These are phyloP conservation scores for Scheffersomyces stipitis DNA, from an alignment of 805 yeast species.

Conservation along the genomic window DNA sequence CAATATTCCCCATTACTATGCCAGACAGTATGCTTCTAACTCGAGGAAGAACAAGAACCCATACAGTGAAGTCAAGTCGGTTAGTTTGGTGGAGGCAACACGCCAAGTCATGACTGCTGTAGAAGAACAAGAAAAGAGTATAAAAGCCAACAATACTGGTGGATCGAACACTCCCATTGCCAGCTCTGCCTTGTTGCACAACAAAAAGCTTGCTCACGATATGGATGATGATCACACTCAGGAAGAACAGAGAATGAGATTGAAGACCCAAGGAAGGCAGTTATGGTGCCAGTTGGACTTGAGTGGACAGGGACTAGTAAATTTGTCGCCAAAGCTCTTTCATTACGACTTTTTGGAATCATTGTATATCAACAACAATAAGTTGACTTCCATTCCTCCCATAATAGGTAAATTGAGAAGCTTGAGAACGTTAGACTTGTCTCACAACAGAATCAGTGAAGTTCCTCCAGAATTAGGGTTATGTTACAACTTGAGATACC, in stretches of 20 bases:
- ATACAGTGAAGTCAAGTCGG: conserved; percentile 36
- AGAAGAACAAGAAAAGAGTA: conserved; percentile 45
- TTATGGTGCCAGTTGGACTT: conserved; percentile 93
- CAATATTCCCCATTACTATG: conserved; percentile 74
- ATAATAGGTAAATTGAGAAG: conserved; percentile 67
- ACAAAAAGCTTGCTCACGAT: conserved; percentile 42
- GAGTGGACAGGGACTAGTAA: conserved; percentile 81
- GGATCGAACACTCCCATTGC: conserved; percentile 27
- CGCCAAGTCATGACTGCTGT: conserved; percentile 32
- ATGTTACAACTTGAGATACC: conserved; percentile 73
- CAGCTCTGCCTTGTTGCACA: conserved; percentile 34
- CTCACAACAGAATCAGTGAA: conserved; percentile 67
- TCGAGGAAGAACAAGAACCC: conserved; percentile 50
- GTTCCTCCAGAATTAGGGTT: conserved; percentile 87
- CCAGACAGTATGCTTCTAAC: conserved; percentile 74
- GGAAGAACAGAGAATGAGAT: conserved; percentile 63
- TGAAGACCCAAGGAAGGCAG: conserved; percentile 65
- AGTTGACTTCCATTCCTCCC: conserved; percentile 64
- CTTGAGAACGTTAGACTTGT: conserved; percentile 80
- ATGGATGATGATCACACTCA: conserved; percentile 51
- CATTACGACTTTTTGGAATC: conserved; percentile 83
- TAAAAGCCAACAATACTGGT: conserved; percentile 25
- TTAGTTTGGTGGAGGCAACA: conserved; percentile 44
- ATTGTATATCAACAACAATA: conserved; percentile 84
- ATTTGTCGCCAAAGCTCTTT: conserved; percentile 71